Evolutionary conservation across 2,329 filamentous ascomycete genomes (phyloP), one percentile per base, ranked within the genome.

Genomic region (Endothia cerciana): DNA sequence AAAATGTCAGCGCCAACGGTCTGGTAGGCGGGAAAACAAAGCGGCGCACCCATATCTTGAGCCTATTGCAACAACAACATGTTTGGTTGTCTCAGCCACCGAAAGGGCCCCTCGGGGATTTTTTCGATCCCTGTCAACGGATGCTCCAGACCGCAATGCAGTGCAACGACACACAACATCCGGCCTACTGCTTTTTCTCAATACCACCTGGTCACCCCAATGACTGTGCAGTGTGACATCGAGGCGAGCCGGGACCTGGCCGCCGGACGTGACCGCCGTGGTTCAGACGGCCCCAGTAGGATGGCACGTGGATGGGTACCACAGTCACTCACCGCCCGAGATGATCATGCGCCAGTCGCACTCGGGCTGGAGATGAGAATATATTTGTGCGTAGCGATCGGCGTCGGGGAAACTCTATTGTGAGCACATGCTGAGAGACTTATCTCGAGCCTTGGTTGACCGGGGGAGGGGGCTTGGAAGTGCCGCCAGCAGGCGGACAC

Each of bases 31-130:
- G 40, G 28, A 60, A 45, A 60, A 62, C 38, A 51, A 28, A 36
- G 40, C 33, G 25, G 55, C 49, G 38, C 51, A 51, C 49, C 30
- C 59, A 41, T 59, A 60, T 65, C 36, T 57, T 53, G 56, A 63
- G 60, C 63, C 63, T 62, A 62, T 65, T 65, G 64, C 51, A 36
- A 62, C 59, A 51, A 65, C 64, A 65, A 33, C n/a, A n/a, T n/a
- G n/a, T n/a, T n/a, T n/a, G n/a, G 40, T 22, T 65, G 66, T 68
- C 63, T 68, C 66, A 68, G 66, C 63, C 63, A 63, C 66, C 60
- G 47, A 51, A 49, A 30, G n/a, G n/a, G 49, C 19, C 30, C 15
- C 25, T 62, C 47, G 33, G 57, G 22, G 43, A 17, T 30, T 60
- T 30, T n/a, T 45, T n/a, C 41, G 41, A 22, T 41, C 36, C 15